Evolutionary conservation across 306 rosid genomes (phyloP).

Genomic region (Gynostemma pentaphyllum): DNA sequence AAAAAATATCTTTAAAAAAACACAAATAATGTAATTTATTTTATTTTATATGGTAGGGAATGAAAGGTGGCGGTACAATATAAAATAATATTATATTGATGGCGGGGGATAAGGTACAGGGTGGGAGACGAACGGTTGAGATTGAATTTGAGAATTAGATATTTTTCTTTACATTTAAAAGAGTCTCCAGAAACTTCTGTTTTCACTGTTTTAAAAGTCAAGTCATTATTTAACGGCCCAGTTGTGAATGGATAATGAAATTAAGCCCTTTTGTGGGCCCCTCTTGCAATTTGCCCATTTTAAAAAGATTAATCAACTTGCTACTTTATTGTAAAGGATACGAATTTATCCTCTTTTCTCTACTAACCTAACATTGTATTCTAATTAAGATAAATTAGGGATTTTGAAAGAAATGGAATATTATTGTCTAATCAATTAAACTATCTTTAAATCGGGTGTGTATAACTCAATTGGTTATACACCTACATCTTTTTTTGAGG

Average conservation of each 20-base stretch:
- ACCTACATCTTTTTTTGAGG: too few relatives aligned
- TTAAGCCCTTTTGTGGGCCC: background rate
- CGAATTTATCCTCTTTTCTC: background rate
- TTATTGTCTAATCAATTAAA: too few relatives aligned
- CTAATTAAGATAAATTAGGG: too few relatives aligned
- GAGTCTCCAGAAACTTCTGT: conserved; percentile 84
- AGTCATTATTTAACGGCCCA: background rate
- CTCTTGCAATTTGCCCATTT: background rate
- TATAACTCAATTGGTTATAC: too few relatives aligned
- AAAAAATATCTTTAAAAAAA: too few relatives aligned
- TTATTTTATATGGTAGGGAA: background rate
- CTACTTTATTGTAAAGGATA: background rate
- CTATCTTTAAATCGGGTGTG: too few relatives aligned
- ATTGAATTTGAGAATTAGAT: conserved; percentile 38
- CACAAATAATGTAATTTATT: background rate
- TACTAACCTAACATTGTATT: too few relatives aligned
- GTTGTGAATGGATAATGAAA: conserved; percentile 4
- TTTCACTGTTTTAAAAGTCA: background rate
- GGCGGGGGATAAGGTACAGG: conserved; percentile 5
- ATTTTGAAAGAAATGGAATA: too few relatives aligned
- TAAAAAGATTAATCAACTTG: conserved; percentile 1
- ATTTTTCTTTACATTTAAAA: conserved; percentile 22
- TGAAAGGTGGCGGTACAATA: background rate
- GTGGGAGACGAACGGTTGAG: conserved; percentile 46
- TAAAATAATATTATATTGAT: background rate